Evolutionary conservation across 495 filamentous ascomycete genomes (phyloP), one percentile per base, ranked within the genome.

Genomic region (Penicillium atrosanguineum): DNA sequence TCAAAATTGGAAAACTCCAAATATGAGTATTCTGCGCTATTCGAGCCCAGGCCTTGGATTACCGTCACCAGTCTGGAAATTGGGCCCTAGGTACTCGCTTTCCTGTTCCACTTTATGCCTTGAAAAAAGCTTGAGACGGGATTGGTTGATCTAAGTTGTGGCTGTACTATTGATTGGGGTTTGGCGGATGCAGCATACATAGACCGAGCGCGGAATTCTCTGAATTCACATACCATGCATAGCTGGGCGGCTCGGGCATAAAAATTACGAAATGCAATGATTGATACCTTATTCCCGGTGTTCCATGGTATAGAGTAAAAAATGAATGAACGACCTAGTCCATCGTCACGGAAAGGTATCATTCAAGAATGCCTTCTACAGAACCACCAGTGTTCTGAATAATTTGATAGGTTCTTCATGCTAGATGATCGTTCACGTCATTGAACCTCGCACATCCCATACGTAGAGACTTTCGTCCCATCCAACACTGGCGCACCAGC

Each of bases 381-480:
- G 41, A 31, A 42, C 40, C 28, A 23, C 29, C 26, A n/a, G 4
- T 29, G 16, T 28, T 41, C 23, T 15, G 14, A 8, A 40, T 14
- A 34, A 31, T 31, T 31, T 34, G 31, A 34, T 14, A 34, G 14
- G 31, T 14, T 14, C 12, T 4, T 29, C 11, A 49, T 41, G 47
- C 47, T 20, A 29, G 12, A 25, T 29, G 7, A n/a, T 41, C 11
- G 21, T 63, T 56, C 60, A 72, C 41, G 73, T 69, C 80, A 90
- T 89, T 16, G 83, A 61, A 0, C 76, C 80, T 50, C 86, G 81
- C 36, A 91, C 89, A 78, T 98, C 94, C 91, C 91, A 98, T 9
- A 97, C 83, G 64, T 91, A 78, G 29, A 98, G 73, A 57, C 84
- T 80, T 71, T 96, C 89, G 70, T 98, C 94, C 95, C 95, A 98